A percentile compares a stretch with the other conserved stretches of the same genome.
These are phyloP conservation scores for Aotearoamyces nothofagi DNA, from an alignment of 2,329 filamentous ascomycete genomes.

Conservation along the genomic window DNA sequence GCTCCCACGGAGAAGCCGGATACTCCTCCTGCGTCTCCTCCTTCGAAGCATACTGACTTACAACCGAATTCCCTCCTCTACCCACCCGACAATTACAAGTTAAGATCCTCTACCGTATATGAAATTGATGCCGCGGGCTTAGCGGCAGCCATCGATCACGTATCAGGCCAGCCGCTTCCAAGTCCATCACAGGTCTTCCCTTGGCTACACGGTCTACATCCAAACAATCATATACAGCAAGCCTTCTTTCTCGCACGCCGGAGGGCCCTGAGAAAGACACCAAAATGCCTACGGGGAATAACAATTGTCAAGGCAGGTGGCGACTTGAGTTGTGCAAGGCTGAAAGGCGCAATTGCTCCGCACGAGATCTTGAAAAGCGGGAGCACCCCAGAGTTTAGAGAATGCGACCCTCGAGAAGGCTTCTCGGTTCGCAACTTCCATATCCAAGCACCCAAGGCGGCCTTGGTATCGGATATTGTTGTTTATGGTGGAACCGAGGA, in stretches of 20 bases:
- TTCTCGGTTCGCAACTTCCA: conserved; percentile 97
- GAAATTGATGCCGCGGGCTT: conserved; percentile 56
- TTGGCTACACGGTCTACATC: conserved; percentile 88
- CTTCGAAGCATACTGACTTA: conserved; percentile 35
- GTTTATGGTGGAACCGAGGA: conserved; percentile 68
- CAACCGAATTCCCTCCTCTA: conserved; percentile 56
- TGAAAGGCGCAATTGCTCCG: conserved; percentile 78
- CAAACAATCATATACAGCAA: conserved; percentile 75
- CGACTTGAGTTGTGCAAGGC: conserved; percentile 53
- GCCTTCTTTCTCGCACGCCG: conserved; percentile 75
- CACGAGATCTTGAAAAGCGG: conserved; percentile 50
- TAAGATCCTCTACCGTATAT: conserved; percentile 47
- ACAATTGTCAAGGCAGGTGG: conserved; percentile 83
- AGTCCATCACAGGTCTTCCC: conserved; percentile 81
- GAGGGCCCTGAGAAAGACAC: conserved; percentile 52
- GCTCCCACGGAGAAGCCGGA: conserved; percentile 36
- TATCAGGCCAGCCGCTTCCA: conserved; percentile 67
- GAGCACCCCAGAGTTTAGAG: conserved; percentile 48
- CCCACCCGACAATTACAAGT: conserved; percentile 46
- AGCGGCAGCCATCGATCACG: conserved; percentile 58
- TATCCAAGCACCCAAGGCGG: conserved; percentile 81
- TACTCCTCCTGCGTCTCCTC: conserved; percentile 52
- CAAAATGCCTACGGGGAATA: conserved; percentile 64
- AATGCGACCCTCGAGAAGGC: conserved; percentile 74
- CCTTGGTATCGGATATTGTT: conserved; percentile 79